A percentile compares a stretch with the other conserved stretches of the same genome.
Evolutionary conservation across 106 monocot species (phyloP).

Genomic region (Dactylorhiza incarnata): DNA sequence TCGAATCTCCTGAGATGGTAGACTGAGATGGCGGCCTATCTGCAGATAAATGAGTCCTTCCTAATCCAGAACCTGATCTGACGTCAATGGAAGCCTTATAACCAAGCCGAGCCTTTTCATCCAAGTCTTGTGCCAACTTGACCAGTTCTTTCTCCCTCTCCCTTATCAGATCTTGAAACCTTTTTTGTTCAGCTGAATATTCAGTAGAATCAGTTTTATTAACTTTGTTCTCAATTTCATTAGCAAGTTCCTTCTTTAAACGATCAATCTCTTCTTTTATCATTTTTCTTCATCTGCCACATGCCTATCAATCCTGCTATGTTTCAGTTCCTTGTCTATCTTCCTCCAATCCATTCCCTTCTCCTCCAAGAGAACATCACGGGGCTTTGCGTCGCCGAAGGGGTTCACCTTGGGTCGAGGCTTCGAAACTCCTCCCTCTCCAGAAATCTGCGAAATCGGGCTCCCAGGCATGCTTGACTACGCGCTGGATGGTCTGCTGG

Average conservation of each 20-base stretch:
- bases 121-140: conserved; percentile 40
- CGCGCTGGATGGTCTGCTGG: conserved; percentile 79
- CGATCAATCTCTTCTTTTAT: conserved; percentile 69
- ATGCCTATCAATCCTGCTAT: conserved; percentile 67
- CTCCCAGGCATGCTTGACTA: conserved; percentile 70
- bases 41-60: conserved; percentile 25
- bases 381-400: conserved; percentile 91
- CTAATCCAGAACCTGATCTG: conserved; percentile 66
- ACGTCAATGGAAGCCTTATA: conserved; percentile 28
- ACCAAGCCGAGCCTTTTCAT: conserved; percentile 77
- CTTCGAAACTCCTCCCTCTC: conserved; percentile 23
- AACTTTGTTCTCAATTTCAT: conserved; percentile 21
- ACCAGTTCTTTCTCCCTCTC: conserved; percentile 64
- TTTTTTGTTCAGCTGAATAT: conserved; percentile 33
- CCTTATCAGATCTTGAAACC: conserved; percentile 28
- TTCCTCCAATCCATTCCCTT: conserved; percentile 91
- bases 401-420: conserved; percentile 70
- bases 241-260: conserved; percentile 38
- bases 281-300: conserved; percentile 62
- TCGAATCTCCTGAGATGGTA: conserved; percentile 48
- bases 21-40: conserved; percentile 50
- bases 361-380: conserved; percentile 72
- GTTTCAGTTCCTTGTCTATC: conserved; percentile 82
- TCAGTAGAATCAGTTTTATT: conserved; percentile 12
- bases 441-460: conserved; percentile 34